A percentile compares a stretch with the other conserved stretches of the same genome.
Evolutionary conservation across 305 asterid species (phyloP).

Genomic region (Fraxinus latifolia): DNA sequence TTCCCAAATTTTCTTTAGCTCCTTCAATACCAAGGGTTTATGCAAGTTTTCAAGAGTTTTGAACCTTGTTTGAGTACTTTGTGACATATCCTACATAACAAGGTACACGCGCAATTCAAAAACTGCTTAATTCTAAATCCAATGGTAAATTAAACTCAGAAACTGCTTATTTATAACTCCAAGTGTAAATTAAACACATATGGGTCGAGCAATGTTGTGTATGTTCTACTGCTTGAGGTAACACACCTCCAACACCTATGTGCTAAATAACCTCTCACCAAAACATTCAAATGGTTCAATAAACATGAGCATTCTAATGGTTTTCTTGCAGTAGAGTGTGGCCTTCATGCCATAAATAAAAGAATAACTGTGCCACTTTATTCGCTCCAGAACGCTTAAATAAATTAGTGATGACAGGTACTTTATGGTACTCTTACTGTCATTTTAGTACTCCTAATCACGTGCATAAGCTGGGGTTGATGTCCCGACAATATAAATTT

Average conservation of each 20-base stretch:
- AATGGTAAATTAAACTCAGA: slow-evolving; percentile 7
- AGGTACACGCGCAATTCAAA: slow-evolving; percentile 8
- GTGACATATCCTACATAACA: slow-evolving; percentile 58
- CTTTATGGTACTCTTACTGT: neutral
- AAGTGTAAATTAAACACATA: neutral
- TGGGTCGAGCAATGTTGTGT: neutral
- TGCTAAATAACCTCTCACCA: slow-evolving; percentile 1
- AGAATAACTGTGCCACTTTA: neutral
- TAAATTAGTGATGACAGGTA: slow-evolving; percentile 1
- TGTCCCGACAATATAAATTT: neutral
- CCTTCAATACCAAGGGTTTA: slow-evolving; percentile 74
- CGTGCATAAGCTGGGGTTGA: neutral
- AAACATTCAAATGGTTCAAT: neutral
- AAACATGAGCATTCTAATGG: neutral
- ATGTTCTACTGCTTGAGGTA: neutral
- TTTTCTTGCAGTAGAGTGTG: neutral
- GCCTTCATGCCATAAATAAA: slow-evolving; percentile 1
- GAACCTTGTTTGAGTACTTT: slow-evolving; percentile 53
- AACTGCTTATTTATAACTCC: neutral
- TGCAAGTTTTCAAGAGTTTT: slow-evolving; percentile 55
- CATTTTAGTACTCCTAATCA: neutral
- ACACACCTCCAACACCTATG: slow-evolving; percentile 6
- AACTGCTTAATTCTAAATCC: slow-evolving; percentile 9
- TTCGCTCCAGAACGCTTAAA: neutral
- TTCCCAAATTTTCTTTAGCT: slow-evolving; percentile 70